Conservation (phyloP, 805 yeast species). For the Lachancea quebecensis region DNA sequence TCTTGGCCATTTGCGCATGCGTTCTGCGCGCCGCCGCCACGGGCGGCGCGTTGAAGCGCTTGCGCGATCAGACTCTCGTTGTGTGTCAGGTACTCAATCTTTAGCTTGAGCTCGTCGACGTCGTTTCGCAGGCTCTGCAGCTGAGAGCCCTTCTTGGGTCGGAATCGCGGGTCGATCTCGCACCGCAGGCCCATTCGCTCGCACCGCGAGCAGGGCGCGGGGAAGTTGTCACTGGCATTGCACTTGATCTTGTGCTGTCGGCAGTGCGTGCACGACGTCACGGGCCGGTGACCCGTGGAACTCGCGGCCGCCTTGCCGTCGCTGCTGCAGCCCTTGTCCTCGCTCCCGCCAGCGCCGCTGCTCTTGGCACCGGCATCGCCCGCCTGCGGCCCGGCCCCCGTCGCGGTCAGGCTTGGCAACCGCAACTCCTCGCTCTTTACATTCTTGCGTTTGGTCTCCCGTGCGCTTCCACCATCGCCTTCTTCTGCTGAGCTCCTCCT, state of each 20-base stretch:
- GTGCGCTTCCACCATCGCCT: neutral
- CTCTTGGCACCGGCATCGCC: neutral
- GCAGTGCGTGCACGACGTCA: conserved; percentile 89
- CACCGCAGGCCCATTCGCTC: conserved; percentile 71
- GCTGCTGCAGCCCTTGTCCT: neutral
- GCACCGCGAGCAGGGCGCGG: conserved; percentile 78
- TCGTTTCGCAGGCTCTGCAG: conserved; percentile 78
- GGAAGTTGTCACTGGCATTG: conserved; percentile 79
- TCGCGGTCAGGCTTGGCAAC: neutral
- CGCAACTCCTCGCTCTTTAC: conserved; percentile 1
- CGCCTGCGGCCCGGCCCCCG: neutral
- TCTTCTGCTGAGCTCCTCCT: neutral
- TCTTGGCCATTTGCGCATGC: conserved; percentile 8
- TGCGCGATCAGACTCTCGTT: conserved; percentile 64
- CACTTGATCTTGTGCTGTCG: conserved; percentile 92
- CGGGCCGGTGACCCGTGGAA: conserved; percentile 65
- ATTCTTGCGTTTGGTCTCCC: conserved; percentile 3
- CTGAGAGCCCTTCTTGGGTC: conserved; percentile 89
- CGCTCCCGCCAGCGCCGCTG: neutral
- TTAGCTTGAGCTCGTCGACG: conserved; percentile 69
- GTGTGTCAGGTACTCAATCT: conserved; percentile 58
- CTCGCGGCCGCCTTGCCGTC: conserved; percentile 6
- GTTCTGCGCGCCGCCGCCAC: conserved; percentile 19
- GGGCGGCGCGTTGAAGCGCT: conserved; percentile 38
- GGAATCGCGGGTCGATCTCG: conserved; percentile 84